Evolutionary conservation across 1,139 yeast genomes (phyloP), one percentile per base, ranked within the genome.

Genomic region (Nakaseomyces delphensis): DNA sequence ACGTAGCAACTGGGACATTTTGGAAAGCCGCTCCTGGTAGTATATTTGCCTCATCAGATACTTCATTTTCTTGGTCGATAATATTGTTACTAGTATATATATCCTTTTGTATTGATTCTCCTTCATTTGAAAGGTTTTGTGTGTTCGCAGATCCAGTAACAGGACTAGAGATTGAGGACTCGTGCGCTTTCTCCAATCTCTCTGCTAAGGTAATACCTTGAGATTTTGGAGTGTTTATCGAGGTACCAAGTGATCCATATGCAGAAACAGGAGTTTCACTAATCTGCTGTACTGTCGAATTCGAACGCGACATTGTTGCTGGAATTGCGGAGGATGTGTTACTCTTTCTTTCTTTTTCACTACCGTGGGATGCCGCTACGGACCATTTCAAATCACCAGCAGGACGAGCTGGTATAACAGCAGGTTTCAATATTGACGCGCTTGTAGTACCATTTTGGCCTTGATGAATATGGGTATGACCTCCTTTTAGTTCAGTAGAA

Each of bases 311-410:
- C 6, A 10, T n/a, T 4, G 10, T 13, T n/a, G 37, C 10, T 20
- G 37, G 27, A 7, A 21, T 4, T 9, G 31, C 8, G 15, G 28
- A 15, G 30, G 36, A 4, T 21, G 25, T 14, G 13, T 39, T 43
- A 28, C 43, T 42, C 14, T 51, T 51, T 36, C 53, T 50, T 16
- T 51, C 57, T 36, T 50, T 57, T 27, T 56, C 59, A 11, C 52
- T 51, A 25, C 51, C 64, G 24, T 73, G 74, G 4, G 79, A 78
- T 2, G 82, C 83, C 1, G 84, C 81, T 1, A 79, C 75, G 1
- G 87, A 73, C 89, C 89, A 81, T 52, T 79, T 79, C 49, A 79
- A 65, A 42, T 76, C 81, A 13, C 79, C 77, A 3, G 73, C 72
- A 1, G 84, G 83, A 48, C 75, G 76, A 1, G 72, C 66, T 9